Base-by-base conservation (phyloP, 805 yeast genomes). In the Millerago galiae region DNA sequence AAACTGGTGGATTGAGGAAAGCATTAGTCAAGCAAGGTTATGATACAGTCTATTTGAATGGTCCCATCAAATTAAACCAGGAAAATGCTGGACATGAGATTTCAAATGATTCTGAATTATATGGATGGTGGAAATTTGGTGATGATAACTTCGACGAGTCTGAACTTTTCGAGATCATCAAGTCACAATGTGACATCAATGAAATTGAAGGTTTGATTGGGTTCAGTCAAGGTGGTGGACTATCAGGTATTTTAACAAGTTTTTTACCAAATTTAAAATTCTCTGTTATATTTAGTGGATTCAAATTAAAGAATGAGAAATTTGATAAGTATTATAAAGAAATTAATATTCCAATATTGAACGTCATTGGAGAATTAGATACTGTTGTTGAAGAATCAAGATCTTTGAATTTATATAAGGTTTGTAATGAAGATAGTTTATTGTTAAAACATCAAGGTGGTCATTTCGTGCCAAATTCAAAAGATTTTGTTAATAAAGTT, bases 401-500 rank as follows among this genome's bases (percentile, higher is more conserved):
- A 50, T 72, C 83, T 0, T 59, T 74, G 62, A 60, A 65, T 3
- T 66, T 91, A n/a, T 79, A 68, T 48, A 72, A 77, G 9, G 66
- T 69, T 14, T 75, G 75, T 47, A 65, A 62, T 27, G 68, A 53
- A 3, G 60, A 61, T 15, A 63, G 85, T 16, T 69, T 67, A 0
- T 35, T 71, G 35, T 52, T 89, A 44, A 81, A 74, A 48, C 99
- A 91, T 58, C 95, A 97, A 5, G 98, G 98, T 40, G 96, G 96
- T 2, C 99, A 91, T 59, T 91, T 82, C 57, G 95, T 91, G 31
- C 99, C 99, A n/a, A 87, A 85, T 56, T 76, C 87, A 4, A 84
- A 83, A 43, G 56, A 46, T 14, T 65, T 62, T 42, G 65, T 63
- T 1, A 37, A 50, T 8, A 62, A 63, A 37, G 58, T 66, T 8